phyloP scores from a whole-genome alignment of 2,329 filamentous ascomycete species.

The Pestalotiopsis sp. region DNA sequence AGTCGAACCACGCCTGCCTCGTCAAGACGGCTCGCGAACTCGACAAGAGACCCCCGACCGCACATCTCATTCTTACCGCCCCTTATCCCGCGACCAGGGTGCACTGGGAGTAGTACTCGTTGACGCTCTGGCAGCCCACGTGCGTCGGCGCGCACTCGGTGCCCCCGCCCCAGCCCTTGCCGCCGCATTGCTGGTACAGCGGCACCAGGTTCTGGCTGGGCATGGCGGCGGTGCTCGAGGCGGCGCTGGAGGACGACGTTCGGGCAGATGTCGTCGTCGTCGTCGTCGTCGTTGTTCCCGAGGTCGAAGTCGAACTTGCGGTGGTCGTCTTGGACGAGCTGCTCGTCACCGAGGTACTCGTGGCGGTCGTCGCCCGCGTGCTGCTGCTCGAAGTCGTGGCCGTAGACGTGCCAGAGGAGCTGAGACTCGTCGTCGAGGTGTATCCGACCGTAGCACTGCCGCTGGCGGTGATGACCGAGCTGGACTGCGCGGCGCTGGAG shows the following conservation, averaged over 20 bases:
- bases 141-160: not conserved
- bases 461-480: slow-evolving; percentile 14
- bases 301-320: not conserved
- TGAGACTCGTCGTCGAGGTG: not conserved
- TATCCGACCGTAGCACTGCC: not conserved
- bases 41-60: too few species aligned
- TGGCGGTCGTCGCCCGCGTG: not conserved
- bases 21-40: too few species aligned
- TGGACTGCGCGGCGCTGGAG: slow-evolving; percentile 26
- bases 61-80: not conserved
- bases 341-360: not conserved
- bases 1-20: too few species aligned
- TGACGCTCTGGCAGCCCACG: not conserved
- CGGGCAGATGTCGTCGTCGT: not conserved
- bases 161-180: not conserved
- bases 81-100: not conserved
- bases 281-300: not conserved
- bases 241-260: not conserved
- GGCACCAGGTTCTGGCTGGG: not conserved
- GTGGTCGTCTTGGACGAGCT: not conserved
- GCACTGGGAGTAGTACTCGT: slow-evolving; percentile 6
- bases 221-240: not conserved
- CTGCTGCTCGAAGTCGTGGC: not conserved
- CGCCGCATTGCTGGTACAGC: slow-evolving; percentile 1
- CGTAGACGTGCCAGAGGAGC: not conserved